phyloP scores from a whole-genome alignment of 768 basidiomycete genomes.

The Lactifluus subvellereus region DNA sequence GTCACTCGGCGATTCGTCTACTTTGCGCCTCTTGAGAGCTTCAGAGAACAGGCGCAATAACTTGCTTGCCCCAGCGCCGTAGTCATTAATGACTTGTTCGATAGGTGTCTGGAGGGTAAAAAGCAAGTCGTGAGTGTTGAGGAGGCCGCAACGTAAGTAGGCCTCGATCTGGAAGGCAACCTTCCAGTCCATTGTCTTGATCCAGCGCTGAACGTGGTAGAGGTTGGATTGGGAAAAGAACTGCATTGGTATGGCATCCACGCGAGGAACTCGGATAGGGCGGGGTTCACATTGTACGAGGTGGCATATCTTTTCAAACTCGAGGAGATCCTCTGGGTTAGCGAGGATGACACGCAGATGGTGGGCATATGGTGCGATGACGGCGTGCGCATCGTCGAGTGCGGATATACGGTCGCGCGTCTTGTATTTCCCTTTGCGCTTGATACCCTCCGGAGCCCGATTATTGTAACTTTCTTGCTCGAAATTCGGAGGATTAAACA shows the following conservation, averaged over 20 bases:
- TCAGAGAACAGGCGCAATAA: constrained; percentile 53
- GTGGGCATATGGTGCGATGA: constrained; percentile 63
- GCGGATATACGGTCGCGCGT: constrained; percentile 54
- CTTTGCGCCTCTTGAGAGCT: constrained; percentile 39
- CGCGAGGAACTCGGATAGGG: constrained; percentile 28
- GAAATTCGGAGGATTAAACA: constrained; percentile 48
- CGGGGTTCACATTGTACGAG: constrained; percentile 38
- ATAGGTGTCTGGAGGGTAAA: constrained; percentile 42
- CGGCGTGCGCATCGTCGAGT: constrained; percentile 51
- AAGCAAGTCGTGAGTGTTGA: constrained; percentile 55
- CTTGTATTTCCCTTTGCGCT: constrained; percentile 35
- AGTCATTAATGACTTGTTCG: constrained; percentile 34
- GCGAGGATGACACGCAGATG: constrained; percentile 61
- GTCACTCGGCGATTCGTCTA: constrained; percentile 36
- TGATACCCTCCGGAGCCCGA: constrained; percentile 36
- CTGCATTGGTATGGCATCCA: constrained; percentile 44
- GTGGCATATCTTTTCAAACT: constrained; percentile 50
- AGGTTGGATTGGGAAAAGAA: constrained; percentile 51
- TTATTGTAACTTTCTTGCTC: constrained; percentile 56
- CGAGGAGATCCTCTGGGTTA: constrained; percentile 43
- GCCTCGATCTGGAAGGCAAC: constrained; percentile 76
- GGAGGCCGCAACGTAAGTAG: constrained; percentile 53
- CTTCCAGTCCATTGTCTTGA: constrained; percentile 50
- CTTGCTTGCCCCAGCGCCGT: constrained; percentile 35
- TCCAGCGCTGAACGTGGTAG: constrained; percentile 38